These are phyloP conservation scores for Penicillium robsamsonii DNA, from an alignment of 495 filamentous ascomycete genomes.

Conservation along the genomic window DNA sequence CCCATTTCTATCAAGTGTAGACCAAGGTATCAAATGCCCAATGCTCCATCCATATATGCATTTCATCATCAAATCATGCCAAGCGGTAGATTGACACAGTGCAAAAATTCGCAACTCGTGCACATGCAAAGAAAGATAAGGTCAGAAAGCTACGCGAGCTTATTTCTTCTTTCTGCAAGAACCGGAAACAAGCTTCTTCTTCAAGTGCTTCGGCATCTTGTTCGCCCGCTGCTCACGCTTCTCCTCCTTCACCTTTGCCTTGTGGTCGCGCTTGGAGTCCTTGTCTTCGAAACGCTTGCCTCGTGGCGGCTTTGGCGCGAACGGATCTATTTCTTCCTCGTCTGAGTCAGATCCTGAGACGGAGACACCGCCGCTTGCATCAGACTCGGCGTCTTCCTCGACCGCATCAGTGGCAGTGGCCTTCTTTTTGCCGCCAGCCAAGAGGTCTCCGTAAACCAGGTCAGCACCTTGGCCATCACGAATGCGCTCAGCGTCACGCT, in stretches of 20 bases:
- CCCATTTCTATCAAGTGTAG: constrained; percentile 22
- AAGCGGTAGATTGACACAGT: constrained; percentile 11
- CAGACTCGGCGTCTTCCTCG: constrained; percentile 42
- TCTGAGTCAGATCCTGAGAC: constrained; percentile 47
- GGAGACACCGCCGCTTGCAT: constrained; percentile 49
- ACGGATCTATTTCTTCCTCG: constrained; percentile 47
- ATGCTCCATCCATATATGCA: constrained; percentile 37
- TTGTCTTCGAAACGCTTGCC: constrained; percentile 93
- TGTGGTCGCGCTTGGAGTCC: constrained; percentile 83
- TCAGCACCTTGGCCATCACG: constrained; percentile 66
- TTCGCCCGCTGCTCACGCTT: constrained; percentile 86
- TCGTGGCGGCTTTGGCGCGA: constrained; percentile 67
- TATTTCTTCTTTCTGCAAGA: constrained; percentile 50
- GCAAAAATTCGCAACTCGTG: constrained; percentile 16
- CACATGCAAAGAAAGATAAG: constrained; percentile 18
- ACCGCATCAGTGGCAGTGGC: constrained; percentile 28
- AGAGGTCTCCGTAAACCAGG: constrained; percentile 76
- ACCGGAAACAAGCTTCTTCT: constrained; percentile 58
- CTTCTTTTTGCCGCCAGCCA: constrained; percentile 64
- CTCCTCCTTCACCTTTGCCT: constrained; percentile 87
- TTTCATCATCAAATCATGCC: constrained; percentile 34
- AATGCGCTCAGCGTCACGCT: constrained; percentile 79
- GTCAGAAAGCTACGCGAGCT: constrained; percentile 5
- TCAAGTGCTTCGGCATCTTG: constrained; percentile 93
- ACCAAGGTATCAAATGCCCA: constrained; percentile 34